Evolutionary conservation across 371 early-diverging fungal genomes (phyloP), one percentile per base, ranked within the genome.

Genomic region (Lichtheimia ornata): DNA sequence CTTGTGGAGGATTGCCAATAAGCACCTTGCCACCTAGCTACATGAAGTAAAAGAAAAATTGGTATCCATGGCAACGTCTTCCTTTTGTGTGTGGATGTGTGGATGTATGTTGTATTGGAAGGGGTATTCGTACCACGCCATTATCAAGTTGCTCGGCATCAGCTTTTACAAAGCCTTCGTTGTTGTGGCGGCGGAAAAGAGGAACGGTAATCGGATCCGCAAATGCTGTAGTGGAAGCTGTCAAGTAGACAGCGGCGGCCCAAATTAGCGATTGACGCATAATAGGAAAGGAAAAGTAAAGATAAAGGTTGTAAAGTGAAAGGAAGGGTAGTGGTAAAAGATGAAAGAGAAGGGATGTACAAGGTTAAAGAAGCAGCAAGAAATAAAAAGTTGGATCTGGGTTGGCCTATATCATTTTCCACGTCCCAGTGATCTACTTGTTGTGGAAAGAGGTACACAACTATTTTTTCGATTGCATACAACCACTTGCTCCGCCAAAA

Each of bases 21-120:
- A 66, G 63, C 30, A 78, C 73, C 53, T 65, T 74, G 61, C 79
- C 79, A 59, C 75, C 73, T 49, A 78, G 73, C 77, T 77, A 63
- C 9, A 35, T 28, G 7, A 0, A 35, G 22, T 9, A 11, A 35
- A 35, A 35, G 0, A 2, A 9, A 9, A 35, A 56, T 17, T 44
- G 22, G 43, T 43, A 20, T 52, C 53, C 15, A 35, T 27, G 6
- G 25, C 44, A 18, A 25, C 17, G 11, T 50, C 30, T 15, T 28
- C 2, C 5, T 4, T 50, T 47, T 55, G 13, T 27, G 17, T 14
- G 1, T 24, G 6, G 3, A 11, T 24, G 30, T 55, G 13, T 27
- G 17, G 1, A 7, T 24, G 6, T 15, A 11, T 24, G 30, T 12
- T 11, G 3, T 2, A 9, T 11, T 17, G 28, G 3, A 55, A 18